Base-by-base conservation (phyloP, 495 filamentous ascomycete genomes). In the Lindgomyces ingoldianus region DNA sequence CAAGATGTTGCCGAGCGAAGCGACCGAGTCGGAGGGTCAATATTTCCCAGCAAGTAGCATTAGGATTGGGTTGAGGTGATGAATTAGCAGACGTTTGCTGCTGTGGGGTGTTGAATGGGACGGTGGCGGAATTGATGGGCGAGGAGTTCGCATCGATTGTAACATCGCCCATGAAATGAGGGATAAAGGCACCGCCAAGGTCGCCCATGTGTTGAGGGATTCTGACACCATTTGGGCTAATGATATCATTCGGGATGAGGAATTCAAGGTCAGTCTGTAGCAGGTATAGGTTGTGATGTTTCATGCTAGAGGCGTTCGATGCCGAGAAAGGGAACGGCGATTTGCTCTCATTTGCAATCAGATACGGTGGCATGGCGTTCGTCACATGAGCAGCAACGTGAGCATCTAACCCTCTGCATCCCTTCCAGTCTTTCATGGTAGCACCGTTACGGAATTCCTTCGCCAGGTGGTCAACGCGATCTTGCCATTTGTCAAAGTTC, bases 341-440 rank as follows among this genome's bases (percentile, higher is more conserved):
- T 24, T 67, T 70, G 33, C 64, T 57, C 49, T 78, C 76, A 16
- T 72, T 70, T 30, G 70, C 74, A 44, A 78, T 78, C 22, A 78
- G 70, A 60, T 77, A 78, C 11, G 76, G 76, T 22, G 76, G 76
- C 74, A 78, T 77, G 12, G 75, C 75, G 57, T 74, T 75, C 1
- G 70, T 74, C 54, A 78, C 76, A 46, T 71, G 71, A 0, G 72
- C 68, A 1, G 75, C 75, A 19, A 78, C 69, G 22, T 68, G 64
- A 2, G 70, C 54, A 39, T 76, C 75, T 1, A 78, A 56, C 1
- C 76, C 76, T 22, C 76, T 57, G 48, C 75, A 77, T 18, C 76
- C 75, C 49, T 76, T 77, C 76, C 76, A 78, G 26, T 77, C 68
- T 21, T 65, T 69, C 76, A 78, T 78, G 16, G 65, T 60, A 1